A percentile compares a stretch with the other conserved stretches of the same genome.
Conservation (phyloP, 2,329 filamentous ascomycete genomes). For the Arthrobotrys megalospora region DNA sequence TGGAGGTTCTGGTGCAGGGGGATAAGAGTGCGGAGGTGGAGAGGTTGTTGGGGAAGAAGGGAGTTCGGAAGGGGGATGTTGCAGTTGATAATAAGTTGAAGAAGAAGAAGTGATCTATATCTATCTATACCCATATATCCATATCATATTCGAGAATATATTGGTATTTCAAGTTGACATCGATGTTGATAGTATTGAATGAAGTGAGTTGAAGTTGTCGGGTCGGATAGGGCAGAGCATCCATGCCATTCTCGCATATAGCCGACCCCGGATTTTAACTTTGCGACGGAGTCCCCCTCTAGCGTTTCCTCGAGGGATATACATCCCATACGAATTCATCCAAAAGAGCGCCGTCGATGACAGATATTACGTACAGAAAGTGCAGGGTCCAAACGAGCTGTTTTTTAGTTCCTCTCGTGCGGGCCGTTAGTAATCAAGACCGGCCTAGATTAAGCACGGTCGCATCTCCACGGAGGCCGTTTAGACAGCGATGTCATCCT, state of each 20-base stretch:
- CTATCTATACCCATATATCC: too few relatives aligned
- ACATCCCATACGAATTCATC: neutral
- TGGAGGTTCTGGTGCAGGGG: constrained; percentile 79
- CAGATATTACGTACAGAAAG: neutral
- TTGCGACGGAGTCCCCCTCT: constrained; percentile 12
- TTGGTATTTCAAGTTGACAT: neutral
- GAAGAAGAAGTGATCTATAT: constrained; percentile 70
- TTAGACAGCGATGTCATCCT: constrained; percentile 36
- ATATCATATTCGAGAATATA: too few relatives aligned
- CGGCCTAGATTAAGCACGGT: constrained; percentile 1
- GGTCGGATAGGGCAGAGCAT: neutral
- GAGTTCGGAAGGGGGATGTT: constrained; percentile 75
- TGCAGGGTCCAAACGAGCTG: too few relatives aligned
- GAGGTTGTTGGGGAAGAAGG: constrained; percentile 74
- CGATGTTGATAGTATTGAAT: neutral
- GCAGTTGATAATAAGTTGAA: constrained; percentile 79
- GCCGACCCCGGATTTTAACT: constrained; percentile 19
- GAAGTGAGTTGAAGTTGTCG: neutral
- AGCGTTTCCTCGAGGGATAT: neutral
- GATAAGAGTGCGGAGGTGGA: constrained; percentile 76
- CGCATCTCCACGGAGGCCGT: constrained; percentile 50
- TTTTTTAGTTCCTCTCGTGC: neutral
- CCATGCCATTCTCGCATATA: constrained; percentile 5
- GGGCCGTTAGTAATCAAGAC: constrained; percentile 19
- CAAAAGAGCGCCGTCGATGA: neutral